Evolutionary conservation across 768 basidiomycete species (phyloP).

Genomic region (Arthromyces matolae): DNA sequence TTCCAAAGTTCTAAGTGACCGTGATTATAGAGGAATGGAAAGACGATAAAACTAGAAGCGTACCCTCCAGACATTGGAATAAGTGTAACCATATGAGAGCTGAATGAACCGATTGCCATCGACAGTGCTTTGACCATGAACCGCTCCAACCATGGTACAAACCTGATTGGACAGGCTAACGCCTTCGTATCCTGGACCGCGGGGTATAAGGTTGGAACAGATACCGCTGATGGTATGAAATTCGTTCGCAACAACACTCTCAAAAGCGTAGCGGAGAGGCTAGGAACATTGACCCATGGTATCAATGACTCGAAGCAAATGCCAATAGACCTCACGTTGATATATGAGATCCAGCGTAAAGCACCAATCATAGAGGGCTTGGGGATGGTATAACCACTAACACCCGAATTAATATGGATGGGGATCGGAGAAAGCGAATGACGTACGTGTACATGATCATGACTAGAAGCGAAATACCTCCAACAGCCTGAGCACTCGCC

Average conservation of each 20-base stretch:
- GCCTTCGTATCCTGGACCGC: slow-evolving; percentile 58
- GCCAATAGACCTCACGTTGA: slow-evolving; percentile 57
- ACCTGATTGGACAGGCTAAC: slow-evolving; percentile 63
- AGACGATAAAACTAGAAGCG: slow-evolving; percentile 9
- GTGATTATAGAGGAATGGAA: not conserved
- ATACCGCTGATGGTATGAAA: slow-evolving; percentile 66
- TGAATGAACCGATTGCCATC: slow-evolving; percentile 51
- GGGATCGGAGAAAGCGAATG: slow-evolving; percentile 15
- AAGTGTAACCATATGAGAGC: slow-evolving; percentile 47
- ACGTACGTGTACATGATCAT: slow-evolving; percentile 53
- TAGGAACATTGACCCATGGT: slow-evolving; percentile 26
- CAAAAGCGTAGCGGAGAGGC: slow-evolving; percentile 73
- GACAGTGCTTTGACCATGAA: slow-evolving; percentile 57
- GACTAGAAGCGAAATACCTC: slow-evolving; percentile 41
- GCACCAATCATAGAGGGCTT: slow-evolving; percentile 64
- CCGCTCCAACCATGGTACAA: slow-evolving; percentile 67
- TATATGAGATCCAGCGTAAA: slow-evolving; percentile 61
- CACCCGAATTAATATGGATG: not conserved
- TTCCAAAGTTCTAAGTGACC: slow-evolving; percentile 61
- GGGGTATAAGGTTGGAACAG: slow-evolving; percentile 58
- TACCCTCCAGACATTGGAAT: slow-evolving; percentile 41
- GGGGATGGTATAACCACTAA: slow-evolving; percentile 55
- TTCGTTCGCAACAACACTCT: slow-evolving; percentile 75
- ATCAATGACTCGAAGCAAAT: not conserved
- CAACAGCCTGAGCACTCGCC: slow-evolving; percentile 58